phyloP scores from a whole-genome alignment of 495 filamentous ascomycete genomes.

The Corynascus novoguineensis region DNA sequence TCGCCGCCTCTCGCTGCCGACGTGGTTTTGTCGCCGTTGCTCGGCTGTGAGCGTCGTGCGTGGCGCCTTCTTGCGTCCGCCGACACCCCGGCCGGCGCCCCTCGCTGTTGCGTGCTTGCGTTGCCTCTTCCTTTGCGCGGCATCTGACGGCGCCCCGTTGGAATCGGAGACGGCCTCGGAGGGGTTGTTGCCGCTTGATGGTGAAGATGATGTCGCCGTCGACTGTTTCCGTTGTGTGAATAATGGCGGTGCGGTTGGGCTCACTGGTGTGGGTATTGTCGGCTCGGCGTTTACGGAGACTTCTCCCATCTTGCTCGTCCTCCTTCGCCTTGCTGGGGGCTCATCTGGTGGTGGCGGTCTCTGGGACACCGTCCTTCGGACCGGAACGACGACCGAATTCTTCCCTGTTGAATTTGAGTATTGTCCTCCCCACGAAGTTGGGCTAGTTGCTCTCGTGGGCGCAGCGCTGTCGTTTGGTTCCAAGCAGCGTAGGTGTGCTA shows the following conservation, averaged over 20 bases:
- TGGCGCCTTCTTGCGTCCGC: slow-evolving; percentile 21
- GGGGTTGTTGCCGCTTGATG: background rate
- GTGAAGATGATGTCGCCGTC: background rate
- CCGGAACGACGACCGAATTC: background rate
- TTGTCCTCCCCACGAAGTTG: slow-evolving; percentile 35
- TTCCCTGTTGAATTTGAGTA: slow-evolving; percentile 3
- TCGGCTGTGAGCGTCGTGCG: slow-evolving; percentile 77
- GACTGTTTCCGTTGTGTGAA: no score
- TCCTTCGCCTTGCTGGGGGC: slow-evolving; percentile 11
- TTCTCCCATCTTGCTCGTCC: background rate
- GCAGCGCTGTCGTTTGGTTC: slow-evolving; percentile 47
- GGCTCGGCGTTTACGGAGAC: slow-evolving; percentile 15
- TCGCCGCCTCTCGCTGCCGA: slow-evolving; percentile 81
- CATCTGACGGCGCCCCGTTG: background rate
- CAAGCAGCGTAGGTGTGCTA: slow-evolving; percentile 52
- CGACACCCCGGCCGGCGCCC: background rate
- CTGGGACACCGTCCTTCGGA: background rate
- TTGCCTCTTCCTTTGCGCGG: background rate
- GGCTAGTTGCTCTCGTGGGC: slow-evolving; percentile 56
- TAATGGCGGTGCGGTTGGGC: background rate
- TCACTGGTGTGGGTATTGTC: background rate
- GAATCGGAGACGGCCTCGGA: no score
- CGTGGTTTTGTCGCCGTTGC: slow-evolving; percentile 84
- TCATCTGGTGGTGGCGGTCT: slow-evolving; percentile 1
- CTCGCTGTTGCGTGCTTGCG: background rate